phyloP scores from a whole-genome alignment of 169 alveolate species.

The Cryptosporidium sp. region DNA sequence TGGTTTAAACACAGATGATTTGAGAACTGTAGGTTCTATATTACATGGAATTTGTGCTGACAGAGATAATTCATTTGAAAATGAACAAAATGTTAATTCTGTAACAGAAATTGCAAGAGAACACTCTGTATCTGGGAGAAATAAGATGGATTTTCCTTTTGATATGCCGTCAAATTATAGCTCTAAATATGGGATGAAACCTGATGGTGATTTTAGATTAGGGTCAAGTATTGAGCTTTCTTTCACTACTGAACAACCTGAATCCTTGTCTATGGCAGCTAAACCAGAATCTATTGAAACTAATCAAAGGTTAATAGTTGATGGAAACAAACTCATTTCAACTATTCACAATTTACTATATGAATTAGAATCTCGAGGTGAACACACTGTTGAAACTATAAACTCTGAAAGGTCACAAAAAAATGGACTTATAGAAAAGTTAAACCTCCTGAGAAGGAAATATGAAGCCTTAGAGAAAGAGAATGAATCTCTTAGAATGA shows the following conservation, averaged over 20 bases:
- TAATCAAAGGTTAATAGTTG: constrained; percentile 55
- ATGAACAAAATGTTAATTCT: constrained; percentile 1
- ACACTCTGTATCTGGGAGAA: not conserved
- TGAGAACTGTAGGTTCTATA: constrained; percentile 71
- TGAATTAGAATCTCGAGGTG: constrained; percentile 65
- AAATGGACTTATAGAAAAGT: constrained; percentile 44
- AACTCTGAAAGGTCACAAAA: constrained; percentile 69
- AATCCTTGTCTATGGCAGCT: not conserved
- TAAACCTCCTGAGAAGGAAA: constrained; percentile 14
- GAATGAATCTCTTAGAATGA: constrained; percentile 46
- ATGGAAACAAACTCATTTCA: constrained; percentile 49
- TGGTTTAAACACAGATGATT: constrained; percentile 43
- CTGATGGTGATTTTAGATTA: not conserved
- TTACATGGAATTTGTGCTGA: constrained; percentile 29
- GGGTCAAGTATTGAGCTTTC: constrained; percentile 39
- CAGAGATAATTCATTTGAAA: constrained; percentile 20
- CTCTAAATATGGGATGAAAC: not conserved
- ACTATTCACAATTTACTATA: constrained; percentile 68
- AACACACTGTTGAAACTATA: constrained; percentile 37
- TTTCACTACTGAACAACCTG: constrained; percentile 13
- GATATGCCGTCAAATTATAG: not conserved
- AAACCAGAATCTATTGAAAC: constrained; percentile 8
- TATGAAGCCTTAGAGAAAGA: constrained; percentile 53
- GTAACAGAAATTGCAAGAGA: not conserved
- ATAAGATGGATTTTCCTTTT: not conserved